phyloP scores from a whole-genome alignment of 805 yeast species.

The Tetrapisispora fleetii region DNA sequence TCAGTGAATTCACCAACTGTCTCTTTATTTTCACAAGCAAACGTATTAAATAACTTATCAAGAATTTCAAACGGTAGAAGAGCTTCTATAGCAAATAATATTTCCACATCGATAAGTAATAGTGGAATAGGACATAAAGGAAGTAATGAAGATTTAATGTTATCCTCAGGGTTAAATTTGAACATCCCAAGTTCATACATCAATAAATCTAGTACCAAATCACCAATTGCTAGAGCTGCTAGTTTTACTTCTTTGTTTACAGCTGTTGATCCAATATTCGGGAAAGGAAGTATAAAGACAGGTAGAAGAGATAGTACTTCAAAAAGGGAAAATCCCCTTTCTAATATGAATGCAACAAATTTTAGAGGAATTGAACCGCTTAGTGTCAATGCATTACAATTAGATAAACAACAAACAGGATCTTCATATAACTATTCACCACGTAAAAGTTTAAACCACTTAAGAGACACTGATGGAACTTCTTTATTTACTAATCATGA shows the following conservation, averaged over 20 bases:
- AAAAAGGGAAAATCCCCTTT: background rate
- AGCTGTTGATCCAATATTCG: conserved; percentile 5
- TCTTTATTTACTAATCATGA: background rate
- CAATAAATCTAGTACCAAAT: background rate
- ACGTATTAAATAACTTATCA: conserved; percentile 13
- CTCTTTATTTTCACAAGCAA: conserved; percentile 7
- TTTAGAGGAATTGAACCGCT: background rate
- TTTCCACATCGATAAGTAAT: background rate
- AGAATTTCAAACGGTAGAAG: conserved; percentile 18
- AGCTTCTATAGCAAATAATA: conserved; percentile 10
- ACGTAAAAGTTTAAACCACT: background rate
- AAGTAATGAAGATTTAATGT: conserved; percentile 7
- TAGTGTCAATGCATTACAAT: background rate
- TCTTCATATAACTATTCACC: background rate
- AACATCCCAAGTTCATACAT: conserved; percentile 14
- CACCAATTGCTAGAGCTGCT: conserved; percentile 12
- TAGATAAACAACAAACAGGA: background rate
- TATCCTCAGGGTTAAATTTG: conserved; percentile 17
- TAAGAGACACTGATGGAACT: background rate
- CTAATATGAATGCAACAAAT: conserved; percentile 1
- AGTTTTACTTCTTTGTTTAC: conserved; percentile 12
- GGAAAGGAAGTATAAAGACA: background rate
- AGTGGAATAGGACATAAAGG: conserved; percentile 1
- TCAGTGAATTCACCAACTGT: conserved; percentile 19
- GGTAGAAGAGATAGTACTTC: background rate